Conservation (phyloP, 257 asterid species). For the Solanum boliviense region DNA sequence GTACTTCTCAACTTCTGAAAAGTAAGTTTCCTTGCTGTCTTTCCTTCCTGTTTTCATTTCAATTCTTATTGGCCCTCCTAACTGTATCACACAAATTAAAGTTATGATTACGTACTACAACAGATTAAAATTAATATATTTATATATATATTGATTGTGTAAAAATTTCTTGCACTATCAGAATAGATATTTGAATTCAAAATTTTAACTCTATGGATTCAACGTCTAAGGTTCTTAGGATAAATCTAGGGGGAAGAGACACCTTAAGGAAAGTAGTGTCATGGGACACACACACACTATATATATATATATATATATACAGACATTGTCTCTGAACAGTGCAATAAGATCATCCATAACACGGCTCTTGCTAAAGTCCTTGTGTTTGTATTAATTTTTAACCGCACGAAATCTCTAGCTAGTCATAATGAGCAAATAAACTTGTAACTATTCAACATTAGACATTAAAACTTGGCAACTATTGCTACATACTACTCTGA, state of each 20-base stretch:
- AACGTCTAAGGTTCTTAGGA: neutral
- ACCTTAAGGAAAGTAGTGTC: neutral
- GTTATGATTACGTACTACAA: neutral
- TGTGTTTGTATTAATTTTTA: neutral
- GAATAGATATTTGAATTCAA: neutral
- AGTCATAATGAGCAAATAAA: neutral
- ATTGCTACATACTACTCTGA: neutral
- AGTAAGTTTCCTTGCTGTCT: slow-evolving; percentile 46
- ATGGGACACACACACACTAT: too few relatives aligned
- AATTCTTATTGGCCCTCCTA: slow-evolving; percentile 47
- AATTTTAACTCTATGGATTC: neutral
- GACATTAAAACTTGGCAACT: neutral
- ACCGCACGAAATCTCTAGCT: too few relatives aligned
- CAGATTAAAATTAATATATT: neutral
- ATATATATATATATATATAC: neutral
- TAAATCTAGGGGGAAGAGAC: neutral
- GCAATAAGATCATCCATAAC: too few relatives aligned
- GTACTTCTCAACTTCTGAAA: slow-evolving; percentile 25
- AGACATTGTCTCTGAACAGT: neutral
- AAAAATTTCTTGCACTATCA: too few relatives aligned
- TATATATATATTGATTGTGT: too few relatives aligned
- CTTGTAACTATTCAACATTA: neutral
- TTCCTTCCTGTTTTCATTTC: slow-evolving; percentile 67
- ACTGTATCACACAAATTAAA: slow-evolving; percentile 11
- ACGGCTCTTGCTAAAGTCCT: rapidly evolving